Base-by-base conservation (phyloP, 768 basidiomycete genomes). In the Suillus fuscotomentosus region DNA sequence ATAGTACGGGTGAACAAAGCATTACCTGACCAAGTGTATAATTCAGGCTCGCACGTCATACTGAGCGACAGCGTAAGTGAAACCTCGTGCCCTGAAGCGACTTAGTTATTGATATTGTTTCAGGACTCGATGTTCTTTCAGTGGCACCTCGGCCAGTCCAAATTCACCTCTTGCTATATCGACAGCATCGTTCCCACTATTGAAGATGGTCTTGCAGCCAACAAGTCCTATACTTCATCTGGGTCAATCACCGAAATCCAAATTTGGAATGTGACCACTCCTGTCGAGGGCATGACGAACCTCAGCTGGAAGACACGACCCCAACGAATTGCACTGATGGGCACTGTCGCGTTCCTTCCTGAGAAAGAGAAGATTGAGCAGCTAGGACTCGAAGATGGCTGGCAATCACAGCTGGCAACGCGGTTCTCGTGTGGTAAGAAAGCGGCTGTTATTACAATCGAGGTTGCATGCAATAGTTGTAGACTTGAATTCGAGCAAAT, bases 111-210 rank as follows among this genome's bases (percentile, higher is more conserved):
- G 7, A 39, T 45, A n/a, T 56, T 22, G 22, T n/a, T n/a, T 55
- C 45, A 71, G 70, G 70, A 71, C 43, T 70, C 70, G 4, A 71
- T 71, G 70, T 66, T 71, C 60, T 71, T 68, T 55, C 69, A 66
- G n/a, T 71, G 70, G 70, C 53, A 60, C 22, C 54, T 60, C 27
- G 22, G 31, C 20, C 63, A 60, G 17, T 65, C 69, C 34, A 66
- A 22, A 39, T 68, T 63, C 54, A 61, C 65, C 3, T 64, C 48
- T 17, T 71, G 70, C 57, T 71, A 71, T 24, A 63, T 71, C 31
- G 61, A 63, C 14, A 65, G 51, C 6, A 60, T 65, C 63, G 70
- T 71, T 8, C 69, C 70, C 27, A 45, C 63, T 3, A 14, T 55
- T 1, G 61, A 63, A 47, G 59, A 70, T 9, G 63, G 66, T 8